These are phyloP conservation scores for Alternaria ethzedia DNA, from an alignment of 2,329 filamentous ascomycete species.

Conservation along the genomic window DNA sequence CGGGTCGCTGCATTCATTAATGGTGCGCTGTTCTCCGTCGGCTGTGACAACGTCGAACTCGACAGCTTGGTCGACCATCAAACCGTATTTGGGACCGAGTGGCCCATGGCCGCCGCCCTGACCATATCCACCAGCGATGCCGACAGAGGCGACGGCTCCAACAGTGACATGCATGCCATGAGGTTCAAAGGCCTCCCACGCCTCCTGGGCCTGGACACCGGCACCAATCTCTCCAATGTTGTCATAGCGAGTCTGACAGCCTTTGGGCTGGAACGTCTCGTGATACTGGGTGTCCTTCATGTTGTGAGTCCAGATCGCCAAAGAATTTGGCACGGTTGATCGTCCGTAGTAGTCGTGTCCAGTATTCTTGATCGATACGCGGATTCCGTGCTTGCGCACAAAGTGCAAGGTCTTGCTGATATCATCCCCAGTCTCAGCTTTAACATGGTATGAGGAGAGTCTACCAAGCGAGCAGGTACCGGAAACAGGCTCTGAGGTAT, in stretches of 20 bases:
- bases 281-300: conserved; percentile 41
- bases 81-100: conserved; percentile 54
- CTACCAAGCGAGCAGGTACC: conserved; percentile 42
- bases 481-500: conserved; percentile 29
- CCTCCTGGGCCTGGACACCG: conserved; percentile 44
- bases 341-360: conserved; percentile 48
- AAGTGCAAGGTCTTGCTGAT: conserved; percentile 40
- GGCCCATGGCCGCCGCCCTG: conserved; percentile 63
- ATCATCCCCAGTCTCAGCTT: conserved; percentile 33
- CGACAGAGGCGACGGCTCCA: conserved; percentile 54
- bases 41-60: conserved; percentile 46
- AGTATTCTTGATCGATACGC: conserved; percentile 46
- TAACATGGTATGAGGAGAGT: conserved; percentile 42
- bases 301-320: conserved; percentile 46
- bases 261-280: conserved; percentile 32
- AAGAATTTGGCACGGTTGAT: conserved; percentile 41
- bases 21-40: conserved; percentile 37
- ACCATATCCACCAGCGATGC: conserved; percentile 53
- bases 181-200: conserved; percentile 45
- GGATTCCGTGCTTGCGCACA: conserved; percentile 38
- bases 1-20: conserved; percentile 43
- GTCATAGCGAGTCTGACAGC: conserved; percentile 34
- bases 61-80: conserved; percentile 47
- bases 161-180: conserved; percentile 44
- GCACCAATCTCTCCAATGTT: conserved; percentile 45